Conservation (phyloP, 2,329 filamentous ascomycete genomes). For the Neobulgaria alba region DNA sequence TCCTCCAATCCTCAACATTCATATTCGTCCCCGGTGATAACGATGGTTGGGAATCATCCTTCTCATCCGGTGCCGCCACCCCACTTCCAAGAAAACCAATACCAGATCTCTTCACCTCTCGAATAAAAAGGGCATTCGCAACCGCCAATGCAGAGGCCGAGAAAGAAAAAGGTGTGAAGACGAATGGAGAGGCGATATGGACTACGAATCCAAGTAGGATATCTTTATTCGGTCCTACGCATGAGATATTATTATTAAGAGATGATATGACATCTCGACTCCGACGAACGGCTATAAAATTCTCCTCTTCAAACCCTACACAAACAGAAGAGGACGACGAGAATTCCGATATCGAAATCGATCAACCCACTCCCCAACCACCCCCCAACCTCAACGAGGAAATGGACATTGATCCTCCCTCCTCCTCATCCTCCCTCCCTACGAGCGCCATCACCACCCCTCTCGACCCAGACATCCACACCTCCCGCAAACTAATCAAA, state of each 20-base stretch:
- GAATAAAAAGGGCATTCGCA: conserved; percentile 73
- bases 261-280: conserved; percentile 80
- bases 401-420: conserved; percentile 29
- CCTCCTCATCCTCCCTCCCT: not conserved
- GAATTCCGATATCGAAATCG: conserved; percentile 19
- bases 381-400: conserved; percentile 33
- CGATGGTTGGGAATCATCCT: conserved; percentile 91
- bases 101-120: conserved; percentile 82
- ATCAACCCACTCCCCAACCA: not conserved
- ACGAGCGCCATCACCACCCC: not conserved
- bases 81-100: conserved; percentile 63
- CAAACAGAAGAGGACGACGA: conserved; percentile 26
- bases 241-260: conserved; percentile 79
- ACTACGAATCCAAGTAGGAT: conserved; percentile 79
- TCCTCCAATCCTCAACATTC: conserved; percentile 75
- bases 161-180: conserved; percentile 37
- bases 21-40: conserved; percentile 94
- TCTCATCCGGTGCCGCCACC: conserved; percentile 64
- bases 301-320: conserved; percentile 41
- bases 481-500: conserved; percentile 74
- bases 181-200: conserved; percentile 71
- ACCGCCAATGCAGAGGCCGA: conserved; percentile 65
- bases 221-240: conserved; percentile 75
- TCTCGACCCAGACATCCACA: conserved; percentile 32
- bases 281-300: conserved; percentile 64